Evolutionary conservation across 768 basidiomycete genomes (phyloP).

Genomic region (Goffeauzyma gilvescens): DNA sequence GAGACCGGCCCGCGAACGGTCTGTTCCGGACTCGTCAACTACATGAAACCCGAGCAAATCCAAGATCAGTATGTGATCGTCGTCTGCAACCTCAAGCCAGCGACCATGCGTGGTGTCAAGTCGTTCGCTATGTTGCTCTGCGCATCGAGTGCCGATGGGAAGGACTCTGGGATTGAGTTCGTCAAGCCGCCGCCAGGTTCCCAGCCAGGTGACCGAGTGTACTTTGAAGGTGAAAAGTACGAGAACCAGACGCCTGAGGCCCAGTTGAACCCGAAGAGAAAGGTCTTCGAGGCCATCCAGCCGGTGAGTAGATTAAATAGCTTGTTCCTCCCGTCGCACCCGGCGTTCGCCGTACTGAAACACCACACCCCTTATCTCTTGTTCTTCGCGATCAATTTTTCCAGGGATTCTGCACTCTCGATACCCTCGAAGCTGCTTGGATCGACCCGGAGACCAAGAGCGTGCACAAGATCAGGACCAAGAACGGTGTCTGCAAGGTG

Average conservation of each 20-base stretch:
- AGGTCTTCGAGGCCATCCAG: constrained; percentile 93
- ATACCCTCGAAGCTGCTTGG: constrained; percentile 79
- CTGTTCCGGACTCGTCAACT: constrained; percentile 87
- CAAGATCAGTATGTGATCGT: constrained; percentile 64
- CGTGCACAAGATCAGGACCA: constrained; percentile 69
- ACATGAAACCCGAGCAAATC: constrained; percentile 91
- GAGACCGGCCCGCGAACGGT: constrained; percentile 87
- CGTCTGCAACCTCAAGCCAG: constrained; percentile 69
- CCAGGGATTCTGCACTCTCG: constrained; percentile 69
- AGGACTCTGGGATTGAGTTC: constrained; percentile 76
- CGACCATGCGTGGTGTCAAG: constrained; percentile 90
- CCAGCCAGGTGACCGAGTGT: constrained; percentile 80
- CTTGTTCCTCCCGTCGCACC: background rate
- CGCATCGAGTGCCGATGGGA: constrained; percentile 49
- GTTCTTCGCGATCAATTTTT: background rate
- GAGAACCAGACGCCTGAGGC: constrained; percentile 50
- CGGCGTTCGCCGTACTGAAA: too few relatives aligned
- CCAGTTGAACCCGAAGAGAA: constrained; percentile 95
- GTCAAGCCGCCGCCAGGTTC: constrained; percentile 69
- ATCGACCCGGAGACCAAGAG: constrained; percentile 60
- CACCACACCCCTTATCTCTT: background rate
- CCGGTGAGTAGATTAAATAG: constrained; percentile 38
- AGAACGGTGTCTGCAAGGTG: constrained; percentile 56
- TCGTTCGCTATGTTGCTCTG: constrained; percentile 95
- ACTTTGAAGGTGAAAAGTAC: constrained; percentile 78